These are phyloP conservation scores for Ascochyta viciae-villosae DNA, from an alignment of 2,329 filamentous ascomycete genomes.

Conservation along the genomic window DNA sequence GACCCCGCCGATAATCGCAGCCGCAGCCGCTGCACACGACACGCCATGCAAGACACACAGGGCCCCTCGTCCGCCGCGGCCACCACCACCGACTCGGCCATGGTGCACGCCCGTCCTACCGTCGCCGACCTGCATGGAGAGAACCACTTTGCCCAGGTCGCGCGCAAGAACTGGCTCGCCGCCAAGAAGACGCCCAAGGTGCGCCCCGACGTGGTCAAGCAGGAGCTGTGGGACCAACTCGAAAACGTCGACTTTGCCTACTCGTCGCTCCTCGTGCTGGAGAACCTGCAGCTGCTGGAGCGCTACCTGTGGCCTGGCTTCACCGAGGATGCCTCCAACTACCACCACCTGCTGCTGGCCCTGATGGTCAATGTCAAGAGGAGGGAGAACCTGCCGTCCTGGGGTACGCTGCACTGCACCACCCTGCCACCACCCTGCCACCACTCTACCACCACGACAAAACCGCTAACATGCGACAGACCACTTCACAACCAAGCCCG, in stretches of 20 bases:
- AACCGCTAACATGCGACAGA: slow-evolving; percentile 57
- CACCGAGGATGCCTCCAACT: slow-evolving; percentile 85
- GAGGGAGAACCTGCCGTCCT: slow-evolving; percentile 84
- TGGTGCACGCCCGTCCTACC: slow-evolving; percentile 62
- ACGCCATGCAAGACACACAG: slow-evolving; percentile 7
- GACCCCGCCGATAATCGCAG: slow-evolving; percentile 3
- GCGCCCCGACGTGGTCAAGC: slow-evolving; percentile 82
- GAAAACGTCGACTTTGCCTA: slow-evolving; percentile 81
- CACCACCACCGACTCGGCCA: slow-evolving; percentile 27
- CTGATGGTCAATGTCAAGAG: slow-evolving; percentile 88
- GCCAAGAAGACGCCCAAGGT: slow-evolving; percentile 68
- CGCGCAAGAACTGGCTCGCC: slow-evolving; percentile 85
- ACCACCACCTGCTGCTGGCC: slow-evolving; percentile 86
- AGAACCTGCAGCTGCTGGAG: slow-evolving; percentile 90
- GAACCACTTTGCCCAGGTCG: slow-evolving; percentile 70
- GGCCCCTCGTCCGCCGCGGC: slow-evolving; percentile 19
- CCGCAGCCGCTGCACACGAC: background rate
- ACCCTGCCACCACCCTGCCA: background rate
- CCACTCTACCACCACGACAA: background rate
- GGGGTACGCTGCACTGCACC: slow-evolving; percentile 66
- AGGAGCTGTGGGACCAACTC: slow-evolving; percentile 85
- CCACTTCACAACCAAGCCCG: slow-evolving; percentile 76
- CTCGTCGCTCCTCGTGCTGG: slow-evolving; percentile 79
- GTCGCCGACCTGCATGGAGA: slow-evolving; percentile 75
- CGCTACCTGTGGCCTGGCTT: slow-evolving; percentile 96